Evolutionary conservation across 345 rosid species (phyloP).

Genomic region (Viola odorata): DNA sequence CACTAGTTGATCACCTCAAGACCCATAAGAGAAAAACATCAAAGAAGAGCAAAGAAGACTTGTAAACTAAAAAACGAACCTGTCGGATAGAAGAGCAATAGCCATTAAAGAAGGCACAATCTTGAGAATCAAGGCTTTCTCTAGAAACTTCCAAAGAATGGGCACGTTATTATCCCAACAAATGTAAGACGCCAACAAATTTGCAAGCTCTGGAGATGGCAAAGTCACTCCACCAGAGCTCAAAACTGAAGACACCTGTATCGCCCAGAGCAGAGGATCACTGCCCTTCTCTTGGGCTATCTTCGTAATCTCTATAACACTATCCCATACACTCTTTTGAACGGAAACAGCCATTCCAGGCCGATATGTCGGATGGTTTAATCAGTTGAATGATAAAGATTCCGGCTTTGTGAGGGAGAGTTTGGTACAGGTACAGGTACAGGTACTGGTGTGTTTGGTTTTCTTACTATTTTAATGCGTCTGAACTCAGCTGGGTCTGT

Average conservation of each 20-base stretch:
- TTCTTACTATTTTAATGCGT: neutral
- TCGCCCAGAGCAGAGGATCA: slow-evolving; percentile 75
- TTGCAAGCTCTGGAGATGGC: slow-evolving; percentile 27
- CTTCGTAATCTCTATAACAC: slow-evolving; percentile 49
- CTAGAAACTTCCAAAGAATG: slow-evolving; percentile 29
- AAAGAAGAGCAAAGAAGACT: neutral
- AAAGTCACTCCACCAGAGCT: slow-evolving; percentile 37
- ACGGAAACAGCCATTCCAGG: slow-evolving; percentile 8
- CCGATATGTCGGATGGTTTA: neutral
- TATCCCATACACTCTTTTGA: slow-evolving; percentile 8
- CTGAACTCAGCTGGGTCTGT: slow-evolving; percentile 8
- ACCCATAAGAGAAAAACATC: neutral
- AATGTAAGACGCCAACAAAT: slow-evolving; percentile 22
- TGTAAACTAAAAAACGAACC: slow-evolving; percentile 9
- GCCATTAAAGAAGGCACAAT: slow-evolving; percentile 21
- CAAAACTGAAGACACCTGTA: slow-evolving; percentile 49
- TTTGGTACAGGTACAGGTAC: no score
- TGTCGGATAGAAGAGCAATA: slow-evolving; percentile 25
- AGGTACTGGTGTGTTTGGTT: neutral
- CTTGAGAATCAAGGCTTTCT: slow-evolving; percentile 24
- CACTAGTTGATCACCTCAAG: neutral
- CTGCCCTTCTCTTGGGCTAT: slow-evolving; percentile 56
- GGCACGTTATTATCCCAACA: slow-evolving; percentile 31
- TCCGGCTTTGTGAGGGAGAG: neutral
- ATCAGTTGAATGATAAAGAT: neutral